phyloP scores from a whole-genome alignment of 2,329 filamentous ascomycete genomes.

The Metarhizium rileyi region DNA sequence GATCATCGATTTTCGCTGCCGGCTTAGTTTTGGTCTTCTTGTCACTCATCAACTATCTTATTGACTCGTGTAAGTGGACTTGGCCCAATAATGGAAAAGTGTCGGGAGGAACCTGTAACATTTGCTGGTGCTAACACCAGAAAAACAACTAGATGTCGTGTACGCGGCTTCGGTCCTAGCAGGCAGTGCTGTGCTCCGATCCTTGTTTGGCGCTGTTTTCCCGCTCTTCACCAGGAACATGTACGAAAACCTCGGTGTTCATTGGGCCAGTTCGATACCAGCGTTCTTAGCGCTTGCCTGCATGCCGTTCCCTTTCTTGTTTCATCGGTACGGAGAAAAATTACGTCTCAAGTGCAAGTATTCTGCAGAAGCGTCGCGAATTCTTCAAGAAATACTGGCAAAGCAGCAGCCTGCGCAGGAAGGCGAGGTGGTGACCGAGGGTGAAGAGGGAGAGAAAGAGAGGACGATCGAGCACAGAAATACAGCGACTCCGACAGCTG shows the following conservation, averaged over 20 bases:
- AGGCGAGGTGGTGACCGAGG: conserved; percentile 17
- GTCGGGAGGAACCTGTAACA: background rate
- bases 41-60: conserved; percentile 55
- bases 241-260: conserved; percentile 53
- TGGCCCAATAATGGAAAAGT: conserved; percentile 8
- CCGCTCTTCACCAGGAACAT: conserved; percentile 59
- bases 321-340: conserved; percentile 57
- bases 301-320: conserved; percentile 65
- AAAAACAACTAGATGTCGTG: conserved; percentile 43
- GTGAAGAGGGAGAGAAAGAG: conserved; percentile 16
- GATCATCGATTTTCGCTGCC: conserved; percentile 39
- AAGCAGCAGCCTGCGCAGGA: conserved; percentile 20
- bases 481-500: background rate
- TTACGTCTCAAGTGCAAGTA: conserved; percentile 63
- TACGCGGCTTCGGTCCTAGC: conserved; percentile 69
- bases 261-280: conserved; percentile 67
- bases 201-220: conserved; percentile 62
- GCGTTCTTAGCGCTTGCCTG: conserved; percentile 65
- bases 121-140: background rate
- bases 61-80: conserved; percentile 43
- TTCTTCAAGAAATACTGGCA: conserved; percentile 38
- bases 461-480: background rate
- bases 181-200: conserved; percentile 62
- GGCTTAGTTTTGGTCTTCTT: conserved; percentile 57
- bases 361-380: conserved; percentile 54